phyloP scores from a whole-genome alignment of 2,329 filamentous ascomycete genomes.

The Aspergillus novofumigatus region DNA sequence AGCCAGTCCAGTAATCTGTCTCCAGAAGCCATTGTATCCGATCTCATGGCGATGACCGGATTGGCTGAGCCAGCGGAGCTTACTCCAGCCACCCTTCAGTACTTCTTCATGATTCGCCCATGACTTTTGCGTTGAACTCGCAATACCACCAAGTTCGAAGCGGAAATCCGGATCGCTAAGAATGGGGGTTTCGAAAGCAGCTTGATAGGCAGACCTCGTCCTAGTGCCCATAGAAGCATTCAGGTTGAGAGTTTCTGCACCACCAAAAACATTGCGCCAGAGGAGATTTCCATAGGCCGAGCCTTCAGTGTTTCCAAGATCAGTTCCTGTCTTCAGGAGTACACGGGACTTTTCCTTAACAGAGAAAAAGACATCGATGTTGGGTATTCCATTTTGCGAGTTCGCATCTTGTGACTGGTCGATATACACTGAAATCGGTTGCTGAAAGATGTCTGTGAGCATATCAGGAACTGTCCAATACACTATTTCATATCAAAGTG shows the following conservation, averaged over 20 bases:
- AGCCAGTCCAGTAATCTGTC: constrained; percentile 77
- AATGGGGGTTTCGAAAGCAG: constrained; percentile 76
- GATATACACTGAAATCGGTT: constrained; percentile 75
- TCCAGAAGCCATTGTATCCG: constrained; percentile 77
- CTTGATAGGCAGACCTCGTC: constrained; percentile 86
- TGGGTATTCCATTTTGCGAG: constrained; percentile 59
- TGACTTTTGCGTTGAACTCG: constrained; percentile 79
- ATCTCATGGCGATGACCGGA: constrained; percentile 69
- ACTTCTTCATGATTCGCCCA: constrained; percentile 95
- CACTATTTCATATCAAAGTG: background rate
- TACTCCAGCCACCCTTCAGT: constrained; percentile 70
- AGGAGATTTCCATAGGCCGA: constrained; percentile 85
- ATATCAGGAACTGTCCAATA: constrained; percentile 14
- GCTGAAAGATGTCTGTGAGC: constrained; percentile 73
- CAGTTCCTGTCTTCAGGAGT: constrained; percentile 88
- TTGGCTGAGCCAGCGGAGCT: constrained; percentile 67
- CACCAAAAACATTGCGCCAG: constrained; percentile 89
- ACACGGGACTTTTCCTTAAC: constrained; percentile 77
- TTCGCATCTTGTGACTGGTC: constrained; percentile 70
- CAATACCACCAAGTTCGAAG: constrained; percentile 72
- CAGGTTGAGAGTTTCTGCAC: constrained; percentile 81
- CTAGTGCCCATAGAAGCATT: constrained; percentile 87
- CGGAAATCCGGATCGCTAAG: constrained; percentile 78
- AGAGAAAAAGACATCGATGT: constrained; percentile 75
- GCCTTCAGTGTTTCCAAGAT: constrained; percentile 88